Percentiles rank a stretch among this genome's conserved stretches.
These are phyloP conservation scores for Maudiozyma pseudohumilis DNA, from an alignment of 805 yeast species.

Conservation along the genomic window DNA sequence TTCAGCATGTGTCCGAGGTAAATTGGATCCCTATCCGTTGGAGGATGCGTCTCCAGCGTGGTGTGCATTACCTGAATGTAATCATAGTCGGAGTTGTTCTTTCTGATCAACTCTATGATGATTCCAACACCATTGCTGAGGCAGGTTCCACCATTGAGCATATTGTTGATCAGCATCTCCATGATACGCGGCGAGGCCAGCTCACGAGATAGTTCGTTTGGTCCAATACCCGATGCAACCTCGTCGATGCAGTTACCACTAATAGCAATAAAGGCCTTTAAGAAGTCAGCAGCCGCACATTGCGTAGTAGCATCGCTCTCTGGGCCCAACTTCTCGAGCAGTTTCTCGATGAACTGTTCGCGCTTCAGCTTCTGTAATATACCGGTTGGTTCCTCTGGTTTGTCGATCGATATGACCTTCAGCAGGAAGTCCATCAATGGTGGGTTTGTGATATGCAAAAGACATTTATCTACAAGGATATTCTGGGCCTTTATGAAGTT, in stretches of 20 bases:
- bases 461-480: conserved; percentile 65
- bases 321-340: conserved; percentile 64
- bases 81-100: conserved; percentile 94
- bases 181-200: conserved; percentile 69
- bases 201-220: conserved; percentile 87
- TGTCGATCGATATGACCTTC: conserved; percentile 86
- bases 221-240: conserved; percentile 85
- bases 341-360: conserved; percentile 63
- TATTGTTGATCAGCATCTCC: conserved; percentile 57
- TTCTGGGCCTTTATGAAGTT: conserved; percentile 59
- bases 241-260: conserved; percentile 88
- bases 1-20: conserved; percentile 79
- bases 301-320: conserved; percentile 62
- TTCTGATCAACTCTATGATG: conserved; percentile 85
- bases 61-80: conserved; percentile 74
- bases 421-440: conserved; percentile 87
- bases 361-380: conserved; percentile 64
- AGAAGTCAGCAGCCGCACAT: conserved; percentile 89
- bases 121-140: conserved; percentile 91
- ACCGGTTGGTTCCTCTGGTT: conserved; percentile 81
- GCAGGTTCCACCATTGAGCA: conserved; percentile 79
- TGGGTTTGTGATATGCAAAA: conserved; percentile 84
- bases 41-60: conserved; percentile 82
- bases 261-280: conserved; percentile 87
- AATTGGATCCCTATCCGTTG: conserved; percentile 85